phyloP scores from a whole-genome alignment of 2,329 filamentous ascomycete genomes.

The Calonectria henricotiae region DNA sequence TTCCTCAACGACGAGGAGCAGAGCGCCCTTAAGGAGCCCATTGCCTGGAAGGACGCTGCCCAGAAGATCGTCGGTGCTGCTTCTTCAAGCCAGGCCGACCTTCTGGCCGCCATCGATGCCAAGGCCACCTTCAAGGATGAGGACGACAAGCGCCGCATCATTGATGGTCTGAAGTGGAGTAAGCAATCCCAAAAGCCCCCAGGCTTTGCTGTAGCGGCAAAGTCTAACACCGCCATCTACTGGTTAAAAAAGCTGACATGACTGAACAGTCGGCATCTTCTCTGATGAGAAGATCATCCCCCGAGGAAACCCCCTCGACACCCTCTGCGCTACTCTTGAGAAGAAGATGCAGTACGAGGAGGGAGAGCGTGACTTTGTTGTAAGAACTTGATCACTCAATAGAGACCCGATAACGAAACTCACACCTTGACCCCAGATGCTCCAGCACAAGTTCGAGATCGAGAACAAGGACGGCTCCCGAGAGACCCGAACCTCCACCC shows the following conservation, averaged over 20 bases:
- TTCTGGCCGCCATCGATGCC: conserved; percentile 78
- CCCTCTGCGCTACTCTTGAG: conserved; percentile 76
- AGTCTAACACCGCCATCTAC: no score
- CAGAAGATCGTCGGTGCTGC: conserved; percentile 81
- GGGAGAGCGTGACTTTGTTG: conserved; percentile 75
- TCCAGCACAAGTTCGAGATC: conserved; percentile 77
- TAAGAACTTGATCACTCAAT: conserved; percentile 48
- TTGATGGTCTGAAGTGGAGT: conserved; percentile 80
- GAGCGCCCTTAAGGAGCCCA: conserved; percentile 76
- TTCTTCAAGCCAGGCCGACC: conserved; percentile 78
- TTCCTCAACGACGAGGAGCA: conserved; percentile 84
- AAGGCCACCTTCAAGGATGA: conserved; percentile 63
- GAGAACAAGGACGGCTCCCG: conserved; percentile 76
- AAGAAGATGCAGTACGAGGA: conserved; percentile 79
- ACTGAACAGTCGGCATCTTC: conserved; percentile 62
- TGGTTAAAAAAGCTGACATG: conserved; percentile 66
- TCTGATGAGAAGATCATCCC: conserved; percentile 72
- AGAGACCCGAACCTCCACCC: conserved; percentile 85
- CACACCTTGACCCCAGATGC: conserved; percentile 80
- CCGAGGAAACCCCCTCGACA: conserved; percentile 78
- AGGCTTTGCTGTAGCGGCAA: no score
- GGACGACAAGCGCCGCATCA: conserved; percentile 79
- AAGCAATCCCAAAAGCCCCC: neutral
- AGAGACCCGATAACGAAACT: conserved; percentile 61
- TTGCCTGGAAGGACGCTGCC: conserved; percentile 89